Conservation (phyloP, 495 filamentous ascomycete genomes). For the Cudoniella acicularis region DNA sequence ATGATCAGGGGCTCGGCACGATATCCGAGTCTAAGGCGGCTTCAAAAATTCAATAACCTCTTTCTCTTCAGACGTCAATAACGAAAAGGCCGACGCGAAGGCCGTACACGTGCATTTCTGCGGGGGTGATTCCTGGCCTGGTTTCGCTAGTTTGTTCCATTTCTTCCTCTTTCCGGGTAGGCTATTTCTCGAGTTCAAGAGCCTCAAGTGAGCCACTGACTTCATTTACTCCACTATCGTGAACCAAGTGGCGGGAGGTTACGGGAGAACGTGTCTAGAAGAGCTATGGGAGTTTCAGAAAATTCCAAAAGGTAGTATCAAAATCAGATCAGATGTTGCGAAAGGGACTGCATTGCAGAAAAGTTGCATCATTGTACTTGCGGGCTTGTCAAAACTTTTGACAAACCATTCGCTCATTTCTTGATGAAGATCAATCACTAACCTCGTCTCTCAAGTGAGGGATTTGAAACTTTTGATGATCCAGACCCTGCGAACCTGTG, state of each 20-base stretch:
- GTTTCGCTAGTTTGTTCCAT: no score
- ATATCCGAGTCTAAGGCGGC: not conserved
- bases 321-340: not conserved
- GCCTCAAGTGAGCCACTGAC: not conserved
- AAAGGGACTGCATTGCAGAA: not conserved
- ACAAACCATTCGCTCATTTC: not conserved
- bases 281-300: not conserved
- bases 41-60: not conserved
- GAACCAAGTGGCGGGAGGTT: not conserved
- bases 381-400: not conserved
- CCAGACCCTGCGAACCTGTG: no score
- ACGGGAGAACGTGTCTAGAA: not conserved
- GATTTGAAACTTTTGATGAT: no score
- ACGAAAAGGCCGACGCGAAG: not conserved
- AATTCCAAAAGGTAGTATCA: not conserved
- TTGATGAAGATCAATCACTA: no score
- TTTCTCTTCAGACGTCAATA: not conserved
- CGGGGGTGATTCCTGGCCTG: not conserved
- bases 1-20: constrained; percentile 1
- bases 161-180: no score
- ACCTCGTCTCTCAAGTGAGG: no score
- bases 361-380: not conserved
- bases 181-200: no score
- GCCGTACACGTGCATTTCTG: not conserved
- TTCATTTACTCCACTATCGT: not conserved